These are phyloP conservation scores for Rhodamnia rubescens DNA, from an alignment of 345 rosid species.

Conservation along the genomic window DNA sequence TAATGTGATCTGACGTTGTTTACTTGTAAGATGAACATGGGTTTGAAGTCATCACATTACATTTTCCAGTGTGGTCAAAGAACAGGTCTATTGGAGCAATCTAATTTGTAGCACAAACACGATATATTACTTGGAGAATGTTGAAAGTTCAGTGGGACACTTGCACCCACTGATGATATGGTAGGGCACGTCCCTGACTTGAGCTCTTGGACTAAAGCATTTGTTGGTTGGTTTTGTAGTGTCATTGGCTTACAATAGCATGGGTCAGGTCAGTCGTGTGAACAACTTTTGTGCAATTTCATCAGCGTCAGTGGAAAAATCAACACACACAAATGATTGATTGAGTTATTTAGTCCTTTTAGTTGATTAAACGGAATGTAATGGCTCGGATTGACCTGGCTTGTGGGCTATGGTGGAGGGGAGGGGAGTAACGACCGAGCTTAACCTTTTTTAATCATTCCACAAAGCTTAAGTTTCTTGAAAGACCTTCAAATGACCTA, in stretches of 20 bases:
- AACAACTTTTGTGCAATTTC: neutral
- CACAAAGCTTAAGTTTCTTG: neutral
- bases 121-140: neutral
- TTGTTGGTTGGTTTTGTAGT: neutral
- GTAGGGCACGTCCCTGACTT: neutral
- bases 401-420: neutral
- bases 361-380: neutral
- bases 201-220: neutral
- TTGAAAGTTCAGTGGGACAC: neutral
- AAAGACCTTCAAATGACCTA: neutral
- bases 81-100: neutral
- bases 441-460: neutral
- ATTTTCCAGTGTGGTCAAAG: neutral
- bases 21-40: neutral
- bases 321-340: neutral
- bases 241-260: neutral
- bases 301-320: neutral
- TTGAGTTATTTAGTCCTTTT: neutral
- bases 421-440: too few species aligned
- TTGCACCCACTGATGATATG: neutral
- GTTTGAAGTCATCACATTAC: neutral
- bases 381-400: neutral
- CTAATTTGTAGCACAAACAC: neutral
- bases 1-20: neutral
- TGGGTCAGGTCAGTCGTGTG: neutral